A percentile compares a stretch with the other conserved stretches of the same genome.
phyloP scores from a whole-genome alignment of 495 filamentous ascomycete species.

The Aspergillus homomorphus region DNA sequence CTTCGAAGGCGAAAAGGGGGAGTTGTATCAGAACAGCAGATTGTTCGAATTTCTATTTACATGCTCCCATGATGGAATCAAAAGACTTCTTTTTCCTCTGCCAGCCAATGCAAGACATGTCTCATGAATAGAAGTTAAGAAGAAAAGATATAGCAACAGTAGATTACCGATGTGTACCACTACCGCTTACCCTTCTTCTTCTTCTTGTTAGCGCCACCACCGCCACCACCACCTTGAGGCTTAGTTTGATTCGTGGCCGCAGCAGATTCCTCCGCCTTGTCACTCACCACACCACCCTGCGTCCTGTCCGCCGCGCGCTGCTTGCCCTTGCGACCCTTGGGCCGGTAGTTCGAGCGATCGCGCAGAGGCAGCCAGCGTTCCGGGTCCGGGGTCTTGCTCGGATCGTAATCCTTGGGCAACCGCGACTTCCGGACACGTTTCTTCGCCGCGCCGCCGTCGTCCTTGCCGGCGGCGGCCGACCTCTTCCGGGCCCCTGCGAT shows the following conservation, averaged over 20 bases:
- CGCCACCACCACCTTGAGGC: constrained; percentile 36
- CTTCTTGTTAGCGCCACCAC: constrained; percentile 54
- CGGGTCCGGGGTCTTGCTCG: constrained; percentile 72
- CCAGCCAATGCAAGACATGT: constrained; percentile 7
- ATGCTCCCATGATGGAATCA: constrained; percentile 1
- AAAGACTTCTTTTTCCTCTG: neutral
- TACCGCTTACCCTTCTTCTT: constrained; percentile 53
- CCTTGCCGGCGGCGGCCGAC: constrained; percentile 44
- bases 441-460: constrained; percentile 36
- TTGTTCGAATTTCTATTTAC: constrained; percentile 9
- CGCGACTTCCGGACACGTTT: constrained; percentile 66
- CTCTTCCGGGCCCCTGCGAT: constrained; percentile 56
- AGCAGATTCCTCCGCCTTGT: constrained; percentile 60
- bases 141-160: neutral
- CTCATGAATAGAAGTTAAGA: constrained; percentile 5
- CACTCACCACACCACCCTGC: constrained; percentile 76
- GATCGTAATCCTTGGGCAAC: constrained; percentile 76
- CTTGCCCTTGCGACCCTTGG: constrained; percentile 89
- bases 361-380: constrained; percentile 91
- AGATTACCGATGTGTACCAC: neutral
- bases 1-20: neutral
- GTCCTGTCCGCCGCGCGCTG: constrained; percentile 72
- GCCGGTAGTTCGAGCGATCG: constrained; percentile 83
- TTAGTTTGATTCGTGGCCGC: constrained; percentile 48
- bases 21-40: neutral